Evolutionary conservation across 176 grass and related monocot genomes (phyloP).

Genomic region (Phoenix dactylifera): DNA sequence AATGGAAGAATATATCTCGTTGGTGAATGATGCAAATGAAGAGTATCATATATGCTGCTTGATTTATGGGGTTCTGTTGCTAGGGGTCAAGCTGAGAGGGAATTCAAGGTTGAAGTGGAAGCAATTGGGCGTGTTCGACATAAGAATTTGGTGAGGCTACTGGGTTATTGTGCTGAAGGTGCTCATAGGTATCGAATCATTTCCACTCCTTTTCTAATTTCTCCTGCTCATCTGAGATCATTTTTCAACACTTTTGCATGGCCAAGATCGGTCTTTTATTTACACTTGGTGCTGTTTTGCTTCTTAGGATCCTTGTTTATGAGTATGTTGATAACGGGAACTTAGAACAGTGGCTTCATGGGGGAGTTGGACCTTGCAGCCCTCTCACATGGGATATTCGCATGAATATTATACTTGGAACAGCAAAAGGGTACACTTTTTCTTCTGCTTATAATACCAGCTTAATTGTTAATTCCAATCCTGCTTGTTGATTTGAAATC

Average conservation of each 20-base stretch:
- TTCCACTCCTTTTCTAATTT: background rate
- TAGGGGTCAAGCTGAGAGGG: slow-evolving; percentile 77
- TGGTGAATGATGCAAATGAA: too few species aligned
- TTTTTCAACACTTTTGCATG: background rate
- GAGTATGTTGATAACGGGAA: slow-evolving; percentile 85
- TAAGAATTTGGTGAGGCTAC: slow-evolving; percentile 66
- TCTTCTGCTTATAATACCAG: background rate
- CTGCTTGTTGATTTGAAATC: background rate
- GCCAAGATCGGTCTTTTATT: too few species aligned
- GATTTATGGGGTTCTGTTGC: background rate
- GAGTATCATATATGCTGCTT: too few species aligned
- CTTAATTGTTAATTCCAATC: background rate
- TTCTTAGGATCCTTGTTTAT: slow-evolving; percentile 72
- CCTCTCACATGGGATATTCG: slow-evolving; percentile 69
- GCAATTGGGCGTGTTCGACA: slow-evolving; percentile 89
- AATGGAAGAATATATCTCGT: too few species aligned
- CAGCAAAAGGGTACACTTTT: slow-evolving; percentile 50
- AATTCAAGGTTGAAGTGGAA: slow-evolving; percentile 89
- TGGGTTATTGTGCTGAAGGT: slow-evolving; percentile 86
- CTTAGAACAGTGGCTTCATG: slow-evolving; percentile 89
- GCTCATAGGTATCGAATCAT: slow-evolving; percentile 34
- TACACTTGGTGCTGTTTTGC: background rate
- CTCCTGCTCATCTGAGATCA: too few species aligned
- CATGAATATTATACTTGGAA: slow-evolving; percentile 71
- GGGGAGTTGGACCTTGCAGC: slow-evolving; percentile 45